These are phyloP conservation scores for Globisporangium paroecandrum DNA, from an alignment of 352 stramenopile genomes.

Conservation along the genomic window DNA sequence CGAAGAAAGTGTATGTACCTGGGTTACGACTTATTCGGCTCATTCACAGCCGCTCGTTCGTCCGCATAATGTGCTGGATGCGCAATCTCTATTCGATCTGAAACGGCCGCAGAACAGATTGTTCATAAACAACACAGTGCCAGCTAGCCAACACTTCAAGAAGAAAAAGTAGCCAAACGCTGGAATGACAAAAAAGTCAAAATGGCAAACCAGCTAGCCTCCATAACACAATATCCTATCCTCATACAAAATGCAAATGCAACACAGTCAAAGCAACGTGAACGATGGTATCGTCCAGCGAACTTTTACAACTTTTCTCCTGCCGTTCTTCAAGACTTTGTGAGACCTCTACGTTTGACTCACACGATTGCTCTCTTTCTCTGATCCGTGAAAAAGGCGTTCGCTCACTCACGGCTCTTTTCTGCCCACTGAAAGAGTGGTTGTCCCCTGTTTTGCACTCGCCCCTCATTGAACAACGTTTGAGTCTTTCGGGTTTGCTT, in stretches of 20 bases:
- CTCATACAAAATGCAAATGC: not conserved
- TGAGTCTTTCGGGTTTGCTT: not conserved
- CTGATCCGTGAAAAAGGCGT: not conserved
- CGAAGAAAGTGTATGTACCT: not conserved
- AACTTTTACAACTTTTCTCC: not conserved
- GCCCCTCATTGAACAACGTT: not conserved
- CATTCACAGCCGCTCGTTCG: not conserved
- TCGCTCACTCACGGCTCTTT: not conserved
- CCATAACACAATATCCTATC: too few relatives aligned
- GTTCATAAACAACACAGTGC: not conserved
- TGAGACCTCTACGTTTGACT: not conserved
- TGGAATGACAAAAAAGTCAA: not conserved
- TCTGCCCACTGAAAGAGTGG: not conserved
- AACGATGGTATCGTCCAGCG: not conserved
- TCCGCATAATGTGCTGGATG: not conserved
- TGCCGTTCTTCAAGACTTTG: not conserved
- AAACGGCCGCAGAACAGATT: not conserved
- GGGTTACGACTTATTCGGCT: not conserved
- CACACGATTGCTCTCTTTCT: not conserved
- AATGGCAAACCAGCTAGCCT: too few relatives aligned
- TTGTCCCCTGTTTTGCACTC: not conserved
- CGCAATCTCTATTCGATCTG: not conserved
- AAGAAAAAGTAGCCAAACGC: conserved; percentile 7
- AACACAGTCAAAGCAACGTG: not conserved
- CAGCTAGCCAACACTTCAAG: not conserved